Evolutionary conservation across 352 stramenopile genomes (phyloP).

Genomic region (Globisporangium echinulatum): DNA sequence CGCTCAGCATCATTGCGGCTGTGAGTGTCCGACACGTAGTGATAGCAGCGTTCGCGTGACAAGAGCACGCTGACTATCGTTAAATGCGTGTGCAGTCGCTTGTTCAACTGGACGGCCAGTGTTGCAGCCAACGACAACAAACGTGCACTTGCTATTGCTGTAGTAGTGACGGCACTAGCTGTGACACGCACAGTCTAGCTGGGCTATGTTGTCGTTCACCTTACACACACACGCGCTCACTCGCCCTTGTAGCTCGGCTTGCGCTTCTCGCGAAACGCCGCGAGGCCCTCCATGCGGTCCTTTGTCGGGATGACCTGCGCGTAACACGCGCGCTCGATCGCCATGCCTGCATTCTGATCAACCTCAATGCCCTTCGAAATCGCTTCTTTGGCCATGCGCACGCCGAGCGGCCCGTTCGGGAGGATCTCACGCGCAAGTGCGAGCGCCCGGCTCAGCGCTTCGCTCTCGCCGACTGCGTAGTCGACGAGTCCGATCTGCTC

Average conservation of each 20-base stretch:
- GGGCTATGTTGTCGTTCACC: no score
- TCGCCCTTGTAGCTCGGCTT: constrained; percentile 65
- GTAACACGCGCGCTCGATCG: constrained; percentile 90
- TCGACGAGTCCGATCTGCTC: constrained; percentile 87
- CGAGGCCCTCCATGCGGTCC: constrained; percentile 89
- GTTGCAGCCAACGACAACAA: no score
- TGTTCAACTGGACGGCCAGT: no score
- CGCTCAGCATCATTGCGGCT: no score
- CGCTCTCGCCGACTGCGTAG: constrained; percentile 69
- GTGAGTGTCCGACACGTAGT: no score
- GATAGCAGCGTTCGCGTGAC: no score
- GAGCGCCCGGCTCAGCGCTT: constrained; percentile 67
- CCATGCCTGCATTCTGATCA: constrained; percentile 81
- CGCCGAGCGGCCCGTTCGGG: constrained; percentile 86
- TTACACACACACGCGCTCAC: neutral
- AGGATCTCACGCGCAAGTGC: constrained; percentile 87
- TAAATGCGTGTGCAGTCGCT: no score
- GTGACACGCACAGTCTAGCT: neutral
- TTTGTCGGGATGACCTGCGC: constrained; percentile 87
- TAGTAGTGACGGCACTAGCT: neutral
- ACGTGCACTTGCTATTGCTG: no score
- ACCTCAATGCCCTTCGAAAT: constrained; percentile 69
- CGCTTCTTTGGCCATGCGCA: constrained; percentile 56
- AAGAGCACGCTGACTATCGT: no score
- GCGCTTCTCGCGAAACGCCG: constrained; percentile 90